A percentile compares a stretch with the other conserved stretches of the same genome.
Conservation (phyloP, 257 asterid species). For the Cordia subcordata region DNA sequence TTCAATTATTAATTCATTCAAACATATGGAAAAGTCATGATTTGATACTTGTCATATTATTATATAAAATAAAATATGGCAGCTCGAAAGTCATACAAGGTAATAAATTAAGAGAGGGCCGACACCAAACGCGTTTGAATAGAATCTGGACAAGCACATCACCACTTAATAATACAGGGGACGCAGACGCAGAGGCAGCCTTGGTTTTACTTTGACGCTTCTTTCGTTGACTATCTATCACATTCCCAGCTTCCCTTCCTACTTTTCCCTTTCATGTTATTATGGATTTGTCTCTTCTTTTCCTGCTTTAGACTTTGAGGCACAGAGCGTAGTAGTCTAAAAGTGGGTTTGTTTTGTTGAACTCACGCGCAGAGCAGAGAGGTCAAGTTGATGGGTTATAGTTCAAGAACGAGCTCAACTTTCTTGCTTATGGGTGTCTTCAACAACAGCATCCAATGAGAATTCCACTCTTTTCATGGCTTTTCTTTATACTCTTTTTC, state of each 20-base stretch:
- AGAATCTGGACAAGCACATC: background rate
- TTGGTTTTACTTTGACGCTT: background rate
- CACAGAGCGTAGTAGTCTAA: background rate
- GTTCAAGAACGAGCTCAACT: slow-evolving; percentile 1
- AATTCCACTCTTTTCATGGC: slow-evolving; percentile 31
- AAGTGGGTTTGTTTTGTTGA: background rate
- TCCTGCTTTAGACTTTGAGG: no score
- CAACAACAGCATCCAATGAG: slow-evolving; percentile 39
- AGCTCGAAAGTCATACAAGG: background rate
- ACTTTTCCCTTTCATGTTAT: background rate
- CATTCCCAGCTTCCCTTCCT: background rate
- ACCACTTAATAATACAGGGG: no score
- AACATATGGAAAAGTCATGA: no score
- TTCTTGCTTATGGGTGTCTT: slow-evolving; percentile 24
- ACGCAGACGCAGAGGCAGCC: background rate
- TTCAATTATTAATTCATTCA: no score
- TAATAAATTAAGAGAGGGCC: background rate
- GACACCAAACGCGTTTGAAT: background rate
- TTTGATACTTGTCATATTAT: no score
- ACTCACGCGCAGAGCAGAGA: slow-evolving; percentile 23
- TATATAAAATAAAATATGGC: no score
- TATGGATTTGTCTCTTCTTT: background rate
- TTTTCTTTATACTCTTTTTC: slow-evolving; percentile 30
- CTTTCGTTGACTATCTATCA: background rate
- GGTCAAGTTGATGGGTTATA: slow-evolving; percentile 7